Evolutionary conservation across 441 rosid species (phyloP).

Genomic region (Macaranga tanarius): DNA sequence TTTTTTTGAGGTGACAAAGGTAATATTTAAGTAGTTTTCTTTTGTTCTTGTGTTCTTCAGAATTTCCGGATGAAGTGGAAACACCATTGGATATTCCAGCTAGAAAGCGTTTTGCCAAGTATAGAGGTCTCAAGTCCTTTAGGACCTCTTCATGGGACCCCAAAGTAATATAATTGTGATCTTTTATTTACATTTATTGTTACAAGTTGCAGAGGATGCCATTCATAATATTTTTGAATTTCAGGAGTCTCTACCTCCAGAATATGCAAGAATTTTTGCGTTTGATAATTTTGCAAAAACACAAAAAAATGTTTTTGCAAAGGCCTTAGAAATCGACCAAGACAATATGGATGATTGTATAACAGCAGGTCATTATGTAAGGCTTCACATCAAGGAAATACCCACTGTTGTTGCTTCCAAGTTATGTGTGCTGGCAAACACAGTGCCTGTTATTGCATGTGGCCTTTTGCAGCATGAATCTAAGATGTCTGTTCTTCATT

Average conservation of each 20-base stretch:
- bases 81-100: slow-evolving; percentile 88
- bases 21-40: not conserved
- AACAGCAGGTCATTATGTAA: slow-evolving; percentile 58
- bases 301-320: slow-evolving; percentile 72
- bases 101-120: slow-evolving; percentile 86
- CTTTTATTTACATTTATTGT: slow-evolving; percentile 21
- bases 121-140: slow-evolving; percentile 92
- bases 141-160: slow-evolving; percentile 99
- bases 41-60: slow-evolving; percentile 37
- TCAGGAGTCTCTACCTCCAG: slow-evolving; percentile 95
- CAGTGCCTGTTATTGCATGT: slow-evolving; percentile 54
- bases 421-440: slow-evolving; percentile 44
- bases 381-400: slow-evolving; percentile 78
- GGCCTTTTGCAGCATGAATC: slow-evolving; percentile 97
- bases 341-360: slow-evolving; percentile 54
- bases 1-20: not conserved
- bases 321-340: slow-evolving; percentile 56
- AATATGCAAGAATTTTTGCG: slow-evolving; percentile 87
- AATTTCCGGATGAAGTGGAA: slow-evolving; percentile 96
- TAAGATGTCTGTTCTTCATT: slow-evolving; percentile 94
- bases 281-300: slow-evolving; percentile 86
- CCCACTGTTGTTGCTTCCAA: slow-evolving; percentile 59
- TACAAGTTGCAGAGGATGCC: not conserved
- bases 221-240: slow-evolving; percentile 21
- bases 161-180: slow-evolving; percentile 50